Evolutionary conservation across 2,329 filamentous ascomycete genomes (phyloP).

Genomic region (Exserohilum turcica): DNA sequence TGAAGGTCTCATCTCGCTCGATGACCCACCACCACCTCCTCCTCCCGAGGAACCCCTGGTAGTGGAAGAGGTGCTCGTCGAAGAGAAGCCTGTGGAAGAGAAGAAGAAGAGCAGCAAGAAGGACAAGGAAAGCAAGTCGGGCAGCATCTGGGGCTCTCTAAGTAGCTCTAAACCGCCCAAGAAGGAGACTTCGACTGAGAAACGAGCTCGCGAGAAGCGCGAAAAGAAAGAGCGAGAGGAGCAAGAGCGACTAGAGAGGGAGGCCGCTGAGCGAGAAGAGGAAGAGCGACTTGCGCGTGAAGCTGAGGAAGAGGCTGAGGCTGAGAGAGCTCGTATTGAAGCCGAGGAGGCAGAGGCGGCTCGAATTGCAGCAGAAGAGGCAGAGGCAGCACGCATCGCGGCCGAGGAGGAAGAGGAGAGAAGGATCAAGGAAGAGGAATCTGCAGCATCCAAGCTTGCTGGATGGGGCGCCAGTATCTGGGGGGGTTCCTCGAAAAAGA

Average conservation of each 20-base stretch:
- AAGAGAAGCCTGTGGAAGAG: too few species aligned
- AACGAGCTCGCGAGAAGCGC: slow-evolving; percentile 35
- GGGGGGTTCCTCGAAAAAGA: slow-evolving; percentile 47
- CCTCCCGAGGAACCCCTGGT: slow-evolving; percentile 16
- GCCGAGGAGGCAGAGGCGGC: slow-evolving; percentile 18
- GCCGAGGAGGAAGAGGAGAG: slow-evolving; percentile 30
- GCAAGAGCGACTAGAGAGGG: slow-evolving; percentile 36
- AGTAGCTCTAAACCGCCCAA: slow-evolving; percentile 30
- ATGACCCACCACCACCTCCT: slow-evolving; percentile 30
- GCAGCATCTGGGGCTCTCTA: slow-evolving; percentile 30
- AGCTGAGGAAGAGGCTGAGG: slow-evolving; percentile 38
- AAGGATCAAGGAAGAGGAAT: slow-evolving; percentile 28
- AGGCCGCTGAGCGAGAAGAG: slow-evolving; percentile 51
- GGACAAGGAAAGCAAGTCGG: slow-evolving; percentile 29
- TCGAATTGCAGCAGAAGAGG: slow-evolving; percentile 9
- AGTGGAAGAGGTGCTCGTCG: slow-evolving; percentile 14
- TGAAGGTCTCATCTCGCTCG: slow-evolving; percentile 42
- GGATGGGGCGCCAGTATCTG: slow-evolving; percentile 35
- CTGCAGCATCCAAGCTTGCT: slow-evolving; percentile 36
- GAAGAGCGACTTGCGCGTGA: slow-evolving; percentile 29
- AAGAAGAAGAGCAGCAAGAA: slow-evolving; percentile 38
- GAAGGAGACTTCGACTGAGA: slow-evolving; percentile 46
- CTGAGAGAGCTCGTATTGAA: slow-evolving; percentile 38
- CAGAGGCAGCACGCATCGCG: slow-evolving; percentile 22
- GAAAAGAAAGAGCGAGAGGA: slow-evolving; percentile 38